phyloP scores from a whole-genome alignment of 1,139 yeast genomes.

The Trichomonascaceae sp. region DNA sequence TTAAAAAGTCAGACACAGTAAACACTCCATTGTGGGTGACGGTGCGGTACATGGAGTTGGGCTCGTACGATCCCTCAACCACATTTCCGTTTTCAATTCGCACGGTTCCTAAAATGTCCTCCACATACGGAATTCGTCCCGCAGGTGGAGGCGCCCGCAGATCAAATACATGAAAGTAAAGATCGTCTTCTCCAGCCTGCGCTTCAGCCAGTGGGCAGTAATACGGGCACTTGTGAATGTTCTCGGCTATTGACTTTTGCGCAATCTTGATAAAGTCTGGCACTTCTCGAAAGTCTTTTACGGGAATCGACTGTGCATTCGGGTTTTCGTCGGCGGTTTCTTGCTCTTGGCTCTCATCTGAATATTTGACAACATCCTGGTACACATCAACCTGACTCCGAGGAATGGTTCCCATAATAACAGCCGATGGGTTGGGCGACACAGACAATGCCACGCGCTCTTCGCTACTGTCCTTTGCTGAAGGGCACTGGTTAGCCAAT shows the following conservation, averaged over 20 bases:
- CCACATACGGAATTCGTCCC: conserved; percentile 61
- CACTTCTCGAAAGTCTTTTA: conserved; percentile 9
- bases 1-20: conserved; percentile 42
- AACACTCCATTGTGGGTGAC: conserved; percentile 45
- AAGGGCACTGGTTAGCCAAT: conserved; percentile 1
- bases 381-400: conserved; percentile 7
- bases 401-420: conserved; percentile 17
- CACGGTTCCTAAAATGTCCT: conserved; percentile 61
- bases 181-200: conserved; percentile 28
- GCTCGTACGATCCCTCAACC: conserved; percentile 41
- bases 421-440: conserved; percentile 11
- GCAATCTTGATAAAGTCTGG: conserved; percentile 18
- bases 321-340: conserved; percentile 1
- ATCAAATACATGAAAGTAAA: conserved; percentile 63
- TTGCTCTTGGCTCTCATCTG: conserved; percentile 1
- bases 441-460: conserved; percentile 8
- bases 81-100: conserved; percentile 43
- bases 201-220: conserved; percentile 51
- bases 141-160: conserved; percentile 52
- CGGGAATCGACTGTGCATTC: conserved; percentile 2
- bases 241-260: conserved; percentile 20
- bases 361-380: conserved; percentile 5
- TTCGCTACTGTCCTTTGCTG: background rate
- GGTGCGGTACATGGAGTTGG: conserved; percentile 46
- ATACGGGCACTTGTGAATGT: conserved; percentile 38